Evolutionary conservation across 129 eudicot genomes (phyloP).

Genomic region (Mikania micrantha): DNA sequence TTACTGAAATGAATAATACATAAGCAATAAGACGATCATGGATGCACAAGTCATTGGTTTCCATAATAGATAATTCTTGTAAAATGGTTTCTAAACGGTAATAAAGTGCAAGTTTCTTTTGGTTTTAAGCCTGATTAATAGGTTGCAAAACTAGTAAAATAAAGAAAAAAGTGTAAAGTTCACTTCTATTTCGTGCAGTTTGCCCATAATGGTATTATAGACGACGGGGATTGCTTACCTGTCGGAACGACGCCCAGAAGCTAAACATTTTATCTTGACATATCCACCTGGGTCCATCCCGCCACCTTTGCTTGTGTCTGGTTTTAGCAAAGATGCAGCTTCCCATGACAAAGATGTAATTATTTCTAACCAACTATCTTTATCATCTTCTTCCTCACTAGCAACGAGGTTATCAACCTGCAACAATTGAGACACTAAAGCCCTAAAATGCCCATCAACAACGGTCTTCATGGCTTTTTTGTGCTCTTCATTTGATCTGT

Average conservation of each 20-base stretch:
- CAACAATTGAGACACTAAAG: slow-evolving; percentile 84
- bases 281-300: slow-evolving; percentile 99
- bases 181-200: not conserved
- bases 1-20: not conserved
- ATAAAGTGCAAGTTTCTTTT: not conserved
- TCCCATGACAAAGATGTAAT: slow-evolving; percentile 91
- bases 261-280: slow-evolving; percentile 94
- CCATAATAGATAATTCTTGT: not conserved
- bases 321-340: slow-evolving; percentile 91
- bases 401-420: slow-evolving; percentile 81
- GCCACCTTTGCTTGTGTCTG: slow-evolving; percentile 92
- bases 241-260: slow-evolving; percentile 77
- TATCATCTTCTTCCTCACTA: slow-evolving; percentile 55
- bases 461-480: slow-evolving; percentile 83
- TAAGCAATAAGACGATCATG: not conserved
- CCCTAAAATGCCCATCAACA: slow-evolving; percentile 95
- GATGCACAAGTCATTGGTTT: not conserved
- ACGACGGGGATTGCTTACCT: slow-evolving; percentile 37
- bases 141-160: not conserved
- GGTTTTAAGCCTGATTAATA: not conserved
- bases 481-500: slow-evolving; percentile 82
- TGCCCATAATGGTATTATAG: not conserved
- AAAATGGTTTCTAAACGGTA: not conserved
- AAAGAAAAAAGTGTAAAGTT: not conserved
- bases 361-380: slow-evolving; percentile 87